phyloP scores from a whole-genome alignment of 2,329 filamentous ascomycete genomes.

The Claviceps fusiformis region DNA sequence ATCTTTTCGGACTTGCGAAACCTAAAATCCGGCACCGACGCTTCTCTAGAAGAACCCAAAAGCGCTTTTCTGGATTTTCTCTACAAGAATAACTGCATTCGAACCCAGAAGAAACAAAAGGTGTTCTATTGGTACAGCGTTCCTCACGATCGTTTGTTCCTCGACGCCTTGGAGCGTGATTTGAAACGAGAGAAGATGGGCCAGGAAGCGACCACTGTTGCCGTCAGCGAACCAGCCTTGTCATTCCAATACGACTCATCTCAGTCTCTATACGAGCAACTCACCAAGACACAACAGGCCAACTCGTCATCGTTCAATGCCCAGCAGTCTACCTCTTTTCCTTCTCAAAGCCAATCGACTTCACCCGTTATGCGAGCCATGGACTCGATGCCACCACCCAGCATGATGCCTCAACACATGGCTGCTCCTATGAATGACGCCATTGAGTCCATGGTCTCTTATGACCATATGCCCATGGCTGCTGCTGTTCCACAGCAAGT shows the following conservation, averaged over 20 bases:
- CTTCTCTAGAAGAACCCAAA: conserved; percentile 96
- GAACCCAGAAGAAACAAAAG: conserved; percentile 99
- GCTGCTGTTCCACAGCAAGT: conserved; percentile 52
- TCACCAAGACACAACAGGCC: conserved; percentile 97
- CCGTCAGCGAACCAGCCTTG: conserved; percentile 89
- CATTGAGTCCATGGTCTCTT: conserved; percentile 62
- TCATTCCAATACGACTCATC: conserved; percentile 99
- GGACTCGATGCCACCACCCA: conserved; percentile 86
- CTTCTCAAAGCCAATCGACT: conserved; percentile 63
- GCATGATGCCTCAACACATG: conserved; percentile 51
- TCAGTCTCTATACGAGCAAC: conserved; percentile 96
- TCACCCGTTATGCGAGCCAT: conserved; percentile 83
- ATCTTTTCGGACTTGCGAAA: conserved; percentile 98
- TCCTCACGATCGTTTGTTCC: conserved; percentile 90
- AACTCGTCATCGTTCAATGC: conserved; percentile 94
- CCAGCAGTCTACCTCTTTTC: conserved; percentile 49
- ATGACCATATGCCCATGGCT: conserved; percentile 57
- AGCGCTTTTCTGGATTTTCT: conserved; percentile 96
- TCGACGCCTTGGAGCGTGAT: conserved; percentile 93
- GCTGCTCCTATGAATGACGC: conserved; percentile 44
- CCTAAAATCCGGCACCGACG: conserved; percentile 94
- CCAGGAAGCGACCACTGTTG: conserved; percentile 92
- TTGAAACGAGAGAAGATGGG: conserved; percentile 99
- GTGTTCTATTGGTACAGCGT: conserved; percentile 99
- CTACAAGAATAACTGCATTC: conserved; percentile 99